Conservation (phyloP, 106 monocot species). For the Posidonia australis region DNA sequence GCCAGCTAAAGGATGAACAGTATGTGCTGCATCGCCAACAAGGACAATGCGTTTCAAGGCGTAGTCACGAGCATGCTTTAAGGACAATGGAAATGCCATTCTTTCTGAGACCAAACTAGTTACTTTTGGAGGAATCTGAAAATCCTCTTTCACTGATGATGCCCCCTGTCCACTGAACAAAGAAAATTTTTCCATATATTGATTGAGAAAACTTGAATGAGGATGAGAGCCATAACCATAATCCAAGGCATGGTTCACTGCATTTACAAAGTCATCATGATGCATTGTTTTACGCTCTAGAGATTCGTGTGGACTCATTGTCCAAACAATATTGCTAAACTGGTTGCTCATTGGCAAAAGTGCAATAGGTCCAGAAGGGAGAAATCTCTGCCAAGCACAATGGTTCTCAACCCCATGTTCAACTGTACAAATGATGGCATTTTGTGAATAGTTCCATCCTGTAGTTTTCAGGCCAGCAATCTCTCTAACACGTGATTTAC, state of each 20-base stretch:
- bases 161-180: slow-evolving; percentile 18
- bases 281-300: slow-evolving; percentile 42
- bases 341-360: slow-evolving; percentile 74
- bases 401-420: slow-evolving; percentile 59
- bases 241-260: slow-evolving; percentile 83
- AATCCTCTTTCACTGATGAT: slow-evolving; percentile 43
- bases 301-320: slow-evolving; percentile 69
- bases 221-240: slow-evolving; percentile 77
- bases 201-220: slow-evolving; percentile 36
- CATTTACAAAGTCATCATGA: slow-evolving; percentile 50
- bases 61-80: slow-evolving; percentile 77
- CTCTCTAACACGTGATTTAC: slow-evolving; percentile 79
- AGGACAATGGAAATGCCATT: slow-evolving; percentile 78
- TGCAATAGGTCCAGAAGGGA: slow-evolving; percentile 94
- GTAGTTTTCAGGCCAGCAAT: slow-evolving; percentile 62
- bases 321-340: slow-evolving; percentile 98
- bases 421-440: slow-evolving; percentile 89
- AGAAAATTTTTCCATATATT: slow-evolving; percentile 30
- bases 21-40: slow-evolving; percentile 95
- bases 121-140: slow-evolving; percentile 71
- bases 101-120: slow-evolving; percentile 56
- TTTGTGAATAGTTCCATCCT: slow-evolving; percentile 80
- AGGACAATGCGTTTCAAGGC: slow-evolving; percentile 55
- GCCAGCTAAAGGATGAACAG: slow-evolving; percentile 93
- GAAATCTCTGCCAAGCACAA: slow-evolving; percentile 97